A percentile compares a stretch with the other conserved stretches of the same genome.
Evolutionary conservation across 495 filamentous ascomycete species (phyloP).

Genomic region (Echria macrotheca): DNA sequence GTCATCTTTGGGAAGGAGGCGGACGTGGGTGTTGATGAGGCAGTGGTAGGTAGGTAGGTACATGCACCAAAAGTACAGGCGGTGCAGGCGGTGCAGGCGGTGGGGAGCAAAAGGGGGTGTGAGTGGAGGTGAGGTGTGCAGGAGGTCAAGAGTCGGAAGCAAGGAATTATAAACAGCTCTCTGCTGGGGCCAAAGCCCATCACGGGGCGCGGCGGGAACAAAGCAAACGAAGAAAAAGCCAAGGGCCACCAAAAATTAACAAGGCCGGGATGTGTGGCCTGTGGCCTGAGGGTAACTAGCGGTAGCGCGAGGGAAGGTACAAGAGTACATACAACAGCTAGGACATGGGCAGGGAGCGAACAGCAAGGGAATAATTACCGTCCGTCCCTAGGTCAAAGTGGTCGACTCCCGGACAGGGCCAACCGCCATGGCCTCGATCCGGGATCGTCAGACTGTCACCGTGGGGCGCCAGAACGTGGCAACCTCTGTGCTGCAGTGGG

Average conservation of each 20-base stretch:
- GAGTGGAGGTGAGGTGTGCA: slow-evolving; percentile 1
- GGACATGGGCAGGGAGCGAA: too few relatives aligned
- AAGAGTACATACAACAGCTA: too few relatives aligned
- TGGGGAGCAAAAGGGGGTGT: not conserved
- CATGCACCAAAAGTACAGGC: not conserved
- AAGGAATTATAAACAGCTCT: slow-evolving; percentile 17
- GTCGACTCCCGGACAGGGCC: slow-evolving; percentile 20
- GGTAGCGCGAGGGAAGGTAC: too few relatives aligned
- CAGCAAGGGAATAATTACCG: slow-evolving; percentile 11
- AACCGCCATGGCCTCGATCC: slow-evolving; percentile 23
- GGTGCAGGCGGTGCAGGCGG: not conserved
- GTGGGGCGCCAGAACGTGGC: slow-evolving; percentile 21
- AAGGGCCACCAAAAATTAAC: not conserved
- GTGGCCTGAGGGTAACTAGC: slow-evolving; percentile 7
- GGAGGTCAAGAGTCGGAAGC: slow-evolving; percentile 8
- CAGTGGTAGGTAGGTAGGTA: too few relatives aligned
- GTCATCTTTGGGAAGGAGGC: slow-evolving; percentile 25
- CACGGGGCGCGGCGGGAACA: not conserved
- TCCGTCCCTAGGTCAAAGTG: slow-evolving; percentile 19
- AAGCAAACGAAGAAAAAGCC: not conserved
- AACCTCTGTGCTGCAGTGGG: slow-evolving; percentile 5
- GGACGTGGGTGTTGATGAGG: slow-evolving; percentile 16
- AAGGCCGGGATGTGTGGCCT: not conserved
- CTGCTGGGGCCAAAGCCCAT: not conserved
- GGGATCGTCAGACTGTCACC: slow-evolving; percentile 21